phyloP scores from a whole-genome alignment of 2,329 filamentous ascomycete genomes.

The Fusarium metavorans region DNA sequence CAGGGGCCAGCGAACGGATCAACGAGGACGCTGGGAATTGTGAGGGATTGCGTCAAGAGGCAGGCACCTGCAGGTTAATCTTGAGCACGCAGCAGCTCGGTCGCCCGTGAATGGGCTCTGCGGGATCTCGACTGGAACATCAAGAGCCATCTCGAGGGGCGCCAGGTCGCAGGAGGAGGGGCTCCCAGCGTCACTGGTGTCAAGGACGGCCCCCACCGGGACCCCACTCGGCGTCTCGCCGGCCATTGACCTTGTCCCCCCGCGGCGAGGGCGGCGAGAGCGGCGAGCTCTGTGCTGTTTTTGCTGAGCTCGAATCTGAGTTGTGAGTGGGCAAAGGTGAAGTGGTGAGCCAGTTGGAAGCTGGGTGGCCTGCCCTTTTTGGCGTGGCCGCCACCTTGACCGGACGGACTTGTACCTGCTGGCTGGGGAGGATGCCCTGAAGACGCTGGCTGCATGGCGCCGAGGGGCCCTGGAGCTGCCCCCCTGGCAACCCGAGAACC shows the following conservation, averaged over 20 bases:
- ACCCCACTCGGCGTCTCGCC: conserved; percentile 44
- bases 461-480: conserved; percentile 2
- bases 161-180: conserved; percentile 31
- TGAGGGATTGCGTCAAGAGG: conserved; percentile 6
- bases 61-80: not conserved
- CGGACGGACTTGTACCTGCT: not conserved
- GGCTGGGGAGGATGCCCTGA: not conserved
- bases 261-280: conserved; percentile 30
- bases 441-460: conserved; percentile 1
- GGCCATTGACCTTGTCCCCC: conserved; percentile 35
- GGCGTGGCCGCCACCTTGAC: conserved; percentile 12
- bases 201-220: conserved; percentile 35
- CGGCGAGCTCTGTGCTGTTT: conserved; percentile 13
- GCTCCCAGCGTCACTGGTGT: conserved; percentile 37
- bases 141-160: conserved; percentile 25
- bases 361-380: conserved; percentile 24
- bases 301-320: conserved; percentile 35
- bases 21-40: conserved; percentile 19
- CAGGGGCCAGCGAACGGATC: conserved; percentile 19
- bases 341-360: conserved; percentile 3
- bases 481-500: conserved; percentile 2
- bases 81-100: conserved; percentile 16
- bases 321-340: conserved; percentile 26
- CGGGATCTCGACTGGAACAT: conserved; percentile 8
- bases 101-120: conserved; percentile 25